phyloP scores from a whole-genome alignment of 2,329 filamentous ascomycete species.

The Scytalidium sp. region DNA sequence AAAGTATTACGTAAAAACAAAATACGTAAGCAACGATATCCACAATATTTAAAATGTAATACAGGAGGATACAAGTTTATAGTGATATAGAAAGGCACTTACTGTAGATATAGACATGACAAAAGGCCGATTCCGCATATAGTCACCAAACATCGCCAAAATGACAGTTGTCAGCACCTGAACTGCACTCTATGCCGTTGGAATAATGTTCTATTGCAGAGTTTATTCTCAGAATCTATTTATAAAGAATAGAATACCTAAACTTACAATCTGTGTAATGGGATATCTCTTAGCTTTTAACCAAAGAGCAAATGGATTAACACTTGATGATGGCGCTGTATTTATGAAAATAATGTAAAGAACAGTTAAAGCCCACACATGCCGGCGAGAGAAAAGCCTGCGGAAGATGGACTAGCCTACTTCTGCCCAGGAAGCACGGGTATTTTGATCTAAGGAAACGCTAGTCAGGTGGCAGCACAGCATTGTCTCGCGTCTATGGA shows the following conservation, averaged over 20 bases:
- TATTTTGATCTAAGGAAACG: background rate
- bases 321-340: slow-evolving; percentile 28
- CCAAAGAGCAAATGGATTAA: slow-evolving; percentile 37
- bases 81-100: background rate
- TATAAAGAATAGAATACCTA: too few relatives aligned
- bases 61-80: too few relatives aligned
- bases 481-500: background rate
- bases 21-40: too few relatives aligned
- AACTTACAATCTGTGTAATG: slow-evolving; percentile 41
- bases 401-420: slow-evolving; percentile 20
- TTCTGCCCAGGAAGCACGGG: slow-evolving; percentile 20
- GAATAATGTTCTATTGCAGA: slow-evolving; percentile 42
- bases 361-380: slow-evolving; percentile 33
- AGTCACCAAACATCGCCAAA: slow-evolving; percentile 53
- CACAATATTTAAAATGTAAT: too few relatives aligned
- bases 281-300: slow-evolving; percentile 40
- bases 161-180: slow-evolving; percentile 50
- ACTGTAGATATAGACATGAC: slow-evolving; percentile 31
- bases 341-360: slow-evolving; percentile 39
- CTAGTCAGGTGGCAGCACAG: background rate
- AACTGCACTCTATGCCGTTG: slow-evolving; percentile 45
- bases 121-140: slow-evolving; percentile 30
- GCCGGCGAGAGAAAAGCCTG: slow-evolving; percentile 32
- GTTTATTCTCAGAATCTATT: too few relatives aligned
- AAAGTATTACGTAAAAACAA: too few relatives aligned